Conservation (phyloP, 176 grass and related monocot genomes). For the Phoenix dactylifera region DNA sequence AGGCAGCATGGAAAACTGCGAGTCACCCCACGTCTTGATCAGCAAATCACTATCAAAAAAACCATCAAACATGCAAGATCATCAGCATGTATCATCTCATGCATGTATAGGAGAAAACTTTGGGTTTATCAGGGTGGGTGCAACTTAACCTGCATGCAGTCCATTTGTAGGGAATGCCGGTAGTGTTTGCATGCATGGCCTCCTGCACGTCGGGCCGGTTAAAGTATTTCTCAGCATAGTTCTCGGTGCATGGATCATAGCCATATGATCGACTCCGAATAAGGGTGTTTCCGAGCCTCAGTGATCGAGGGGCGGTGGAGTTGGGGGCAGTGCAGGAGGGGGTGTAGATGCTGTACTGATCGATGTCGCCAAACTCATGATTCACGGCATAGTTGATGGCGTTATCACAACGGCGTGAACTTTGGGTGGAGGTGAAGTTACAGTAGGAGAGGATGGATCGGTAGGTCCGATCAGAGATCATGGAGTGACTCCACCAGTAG, state of each 20-base stretch:
- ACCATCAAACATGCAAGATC: not conserved
- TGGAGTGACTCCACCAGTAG: conserved; percentile 99
- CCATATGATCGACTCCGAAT: conserved; percentile 52
- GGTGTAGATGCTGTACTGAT: conserved; percentile 99
- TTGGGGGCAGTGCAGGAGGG: conserved; percentile 47
- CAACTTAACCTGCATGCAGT: conserved; percentile 77
- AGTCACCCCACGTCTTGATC: conserved; percentile 74
- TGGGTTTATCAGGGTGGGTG: too few species aligned
- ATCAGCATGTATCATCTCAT: too few species aligned
- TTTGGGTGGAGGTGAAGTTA: conserved; percentile 64
- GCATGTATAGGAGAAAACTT: too few species aligned
- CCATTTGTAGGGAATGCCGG: conserved; percentile 77
- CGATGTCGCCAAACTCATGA: conserved; percentile 98
- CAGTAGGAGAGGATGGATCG: conserved; percentile 57
- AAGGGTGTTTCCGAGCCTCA: conserved; percentile 74
- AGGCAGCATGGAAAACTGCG: conserved; percentile 70
- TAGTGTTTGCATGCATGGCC: conserved; percentile 83
- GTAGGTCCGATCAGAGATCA: conserved; percentile 90
- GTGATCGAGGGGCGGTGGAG: conserved; percentile 13
- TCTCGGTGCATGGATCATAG: conserved; percentile 93
- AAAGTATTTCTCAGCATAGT: conserved; percentile 87
- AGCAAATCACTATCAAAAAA: conserved; percentile 51
- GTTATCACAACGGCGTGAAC: conserved; percentile 44
- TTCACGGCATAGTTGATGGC: conserved; percentile 83
- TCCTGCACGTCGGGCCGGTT: conserved; percentile 71